A percentile compares a stretch with the other conserved stretches of the same genome.
Conservation (phyloP, 805 yeast genomes). For the Ogataea populi-albae region DNA sequence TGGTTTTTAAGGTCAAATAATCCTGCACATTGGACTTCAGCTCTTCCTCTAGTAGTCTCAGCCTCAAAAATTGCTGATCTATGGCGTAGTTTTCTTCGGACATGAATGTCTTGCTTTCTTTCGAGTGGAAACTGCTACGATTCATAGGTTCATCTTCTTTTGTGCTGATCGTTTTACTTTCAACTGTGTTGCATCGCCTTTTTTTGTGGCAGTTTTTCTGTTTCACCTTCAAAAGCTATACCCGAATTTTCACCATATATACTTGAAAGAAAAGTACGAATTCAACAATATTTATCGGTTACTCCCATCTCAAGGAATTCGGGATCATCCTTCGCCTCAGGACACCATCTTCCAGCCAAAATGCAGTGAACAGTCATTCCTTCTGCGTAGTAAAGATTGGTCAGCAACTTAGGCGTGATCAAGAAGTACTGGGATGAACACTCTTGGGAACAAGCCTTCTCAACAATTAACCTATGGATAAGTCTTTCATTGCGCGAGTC, state of each 20-base stretch:
- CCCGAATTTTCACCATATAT: too few relatives aligned
- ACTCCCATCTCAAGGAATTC: conserved; percentile 32
- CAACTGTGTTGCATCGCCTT: too few relatives aligned
- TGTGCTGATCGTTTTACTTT: too few relatives aligned
- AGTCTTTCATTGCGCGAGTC: conserved; percentile 87
- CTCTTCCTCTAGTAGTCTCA: conserved; percentile 18
- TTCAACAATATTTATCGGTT: conserved; percentile 21
- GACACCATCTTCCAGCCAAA: conserved; percentile 46
- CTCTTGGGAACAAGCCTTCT: conserved; percentile 61
- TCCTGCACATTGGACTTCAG: conserved; percentile 16
- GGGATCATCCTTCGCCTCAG: conserved; percentile 16
- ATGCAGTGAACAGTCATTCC: conserved; percentile 87
- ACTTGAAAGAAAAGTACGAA: too few relatives aligned
- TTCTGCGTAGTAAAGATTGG: conserved; percentile 71
- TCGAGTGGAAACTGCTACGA: too few relatives aligned
- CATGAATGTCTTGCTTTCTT: too few relatives aligned
- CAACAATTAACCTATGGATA: conserved; percentile 82
- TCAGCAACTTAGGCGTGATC: conserved; percentile 87
- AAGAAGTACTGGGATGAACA: conserved; percentile 74
- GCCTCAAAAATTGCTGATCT: conserved; percentile 20
- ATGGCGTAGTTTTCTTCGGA: conserved; percentile 4
- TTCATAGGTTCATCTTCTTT: too few relatives aligned
- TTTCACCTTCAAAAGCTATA: too few relatives aligned
- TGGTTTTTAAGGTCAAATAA: conserved; percentile 13
- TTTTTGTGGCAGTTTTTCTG: too few relatives aligned